phyloP scores from a whole-genome alignment of 2,329 filamentous ascomycete genomes.

The Dryadomyces quercivorus region DNA sequence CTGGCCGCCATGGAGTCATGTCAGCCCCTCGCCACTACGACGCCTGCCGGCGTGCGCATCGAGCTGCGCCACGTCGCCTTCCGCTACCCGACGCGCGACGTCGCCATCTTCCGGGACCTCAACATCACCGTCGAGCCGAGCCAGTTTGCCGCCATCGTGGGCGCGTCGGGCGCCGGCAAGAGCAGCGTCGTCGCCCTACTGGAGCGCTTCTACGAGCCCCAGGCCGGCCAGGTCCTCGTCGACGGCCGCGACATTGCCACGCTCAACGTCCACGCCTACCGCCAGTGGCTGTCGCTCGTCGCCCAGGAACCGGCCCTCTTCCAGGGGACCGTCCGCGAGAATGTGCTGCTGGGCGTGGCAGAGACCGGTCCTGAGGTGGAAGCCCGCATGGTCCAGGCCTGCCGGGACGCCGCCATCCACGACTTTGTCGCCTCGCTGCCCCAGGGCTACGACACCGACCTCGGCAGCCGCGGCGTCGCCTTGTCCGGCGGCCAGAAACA shows the following conservation, averaged over 20 bases:
- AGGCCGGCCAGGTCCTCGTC: slow-evolving; percentile 50
- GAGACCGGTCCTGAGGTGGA: slow-evolving; percentile 31
- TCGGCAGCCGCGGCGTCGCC: slow-evolving; percentile 54
- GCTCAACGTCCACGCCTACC: slow-evolving; percentile 50
- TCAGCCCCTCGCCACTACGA: too few species aligned
- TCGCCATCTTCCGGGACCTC: slow-evolving; percentile 46
- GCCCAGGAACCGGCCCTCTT: slow-evolving; percentile 66
- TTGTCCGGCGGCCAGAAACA: slow-evolving; percentile 46
- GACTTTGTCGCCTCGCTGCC: slow-evolving; percentile 59
- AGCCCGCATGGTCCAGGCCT: slow-evolving; percentile 37
- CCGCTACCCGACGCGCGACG: slow-evolving; percentile 45
- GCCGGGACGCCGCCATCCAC: slow-evolving; percentile 53
- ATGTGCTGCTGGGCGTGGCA: slow-evolving; percentile 52
- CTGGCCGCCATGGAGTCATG: slow-evolving; percentile 17
- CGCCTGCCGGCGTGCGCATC: slow-evolving; percentile 31
- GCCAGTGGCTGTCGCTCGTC: slow-evolving; percentile 55
- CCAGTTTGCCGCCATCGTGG: slow-evolving; percentile 59
- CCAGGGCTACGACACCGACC: slow-evolving; percentile 53
- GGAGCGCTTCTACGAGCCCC: slow-evolving; percentile 59
- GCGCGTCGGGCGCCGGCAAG: slow-evolving; percentile 56
- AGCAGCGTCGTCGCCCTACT: slow-evolving; percentile 56
- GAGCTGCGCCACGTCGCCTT: slow-evolving; percentile 46
- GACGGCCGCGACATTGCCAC: slow-evolving; percentile 47
- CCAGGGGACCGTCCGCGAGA: slow-evolving; percentile 56
- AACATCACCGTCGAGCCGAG: slow-evolving; percentile 54